A percentile compares a stretch with the other conserved stretches of the same genome.
phyloP scores from a whole-genome alignment of 228 moss, liverwort and hornwort species.

The Sphagnum fallax region DNA sequence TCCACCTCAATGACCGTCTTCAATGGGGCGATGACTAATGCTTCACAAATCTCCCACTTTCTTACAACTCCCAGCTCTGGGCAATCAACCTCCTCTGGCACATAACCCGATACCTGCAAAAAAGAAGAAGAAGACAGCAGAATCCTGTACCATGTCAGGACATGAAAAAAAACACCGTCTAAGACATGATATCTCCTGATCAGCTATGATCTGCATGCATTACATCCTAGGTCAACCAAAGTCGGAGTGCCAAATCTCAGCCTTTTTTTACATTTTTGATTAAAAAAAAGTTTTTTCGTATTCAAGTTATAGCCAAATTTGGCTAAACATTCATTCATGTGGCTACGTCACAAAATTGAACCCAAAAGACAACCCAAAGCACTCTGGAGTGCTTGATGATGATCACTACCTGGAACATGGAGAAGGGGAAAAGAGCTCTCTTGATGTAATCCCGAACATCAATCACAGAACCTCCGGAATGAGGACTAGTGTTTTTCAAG shows the following conservation, averaged over 20 bases:
- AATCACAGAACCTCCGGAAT: constrained; percentile 19
- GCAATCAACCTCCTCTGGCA: constrained; percentile 47
- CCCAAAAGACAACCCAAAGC: no score
- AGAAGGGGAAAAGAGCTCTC: constrained; percentile 51
- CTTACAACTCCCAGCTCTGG: constrained; percentile 37
- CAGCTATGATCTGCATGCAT: neutral
- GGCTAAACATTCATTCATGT: no score
- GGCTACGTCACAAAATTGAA: no score
- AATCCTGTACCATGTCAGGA: neutral
- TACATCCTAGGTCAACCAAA: neutral
- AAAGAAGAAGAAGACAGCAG: neutral
- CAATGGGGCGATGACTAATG: constrained; percentile 39
- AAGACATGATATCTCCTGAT: neutral
- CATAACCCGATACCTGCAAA: constrained; percentile 58
- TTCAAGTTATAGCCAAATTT: no score
- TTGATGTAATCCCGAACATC: constrained; percentile 41
- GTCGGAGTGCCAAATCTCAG: no score
- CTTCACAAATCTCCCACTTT: constrained; percentile 49
- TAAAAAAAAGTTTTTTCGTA: no score
- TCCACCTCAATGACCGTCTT: constrained; percentile 38
- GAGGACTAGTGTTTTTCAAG: constrained; percentile 12
- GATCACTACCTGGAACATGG: constrained; percentile 46
- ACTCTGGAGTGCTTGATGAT: no score
- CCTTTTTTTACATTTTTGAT: no score
- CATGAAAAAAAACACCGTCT: neutral